Conservation (phyloP, 2,329 filamentous ascomycete species). For the Metarhizium humberi region DNA sequence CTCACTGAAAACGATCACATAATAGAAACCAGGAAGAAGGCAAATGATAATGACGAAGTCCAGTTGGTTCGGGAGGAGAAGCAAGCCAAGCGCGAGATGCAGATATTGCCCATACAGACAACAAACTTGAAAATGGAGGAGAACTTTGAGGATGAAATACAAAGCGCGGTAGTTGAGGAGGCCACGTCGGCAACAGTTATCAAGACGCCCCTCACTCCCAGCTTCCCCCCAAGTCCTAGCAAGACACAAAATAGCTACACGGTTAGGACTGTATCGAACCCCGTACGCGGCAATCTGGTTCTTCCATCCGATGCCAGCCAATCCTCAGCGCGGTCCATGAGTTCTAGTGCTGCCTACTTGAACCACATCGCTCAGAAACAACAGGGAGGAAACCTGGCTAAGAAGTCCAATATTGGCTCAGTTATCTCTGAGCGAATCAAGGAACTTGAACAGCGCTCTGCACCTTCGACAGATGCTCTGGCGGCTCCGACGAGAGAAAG, state of each 20-base stretch:
- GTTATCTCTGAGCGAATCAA: conserved; percentile 94
- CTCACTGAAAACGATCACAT: neutral
- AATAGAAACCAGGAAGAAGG: neutral
- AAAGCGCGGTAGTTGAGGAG: conserved; percentile 71
- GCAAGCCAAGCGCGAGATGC: conserved; percentile 22
- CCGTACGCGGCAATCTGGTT: conserved; percentile 33
- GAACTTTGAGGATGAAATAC: conserved; percentile 75
- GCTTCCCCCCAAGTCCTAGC: conserved; percentile 32
- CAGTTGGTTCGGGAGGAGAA: conserved; percentile 17
- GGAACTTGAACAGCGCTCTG: conserved; percentile 71
- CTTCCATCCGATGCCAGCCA: conserved; percentile 36
- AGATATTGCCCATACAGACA: conserved; percentile 48
- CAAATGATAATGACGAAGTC: conserved; percentile 15
- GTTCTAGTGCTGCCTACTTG: conserved; percentile 46
- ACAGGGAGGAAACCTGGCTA: conserved; percentile 37
- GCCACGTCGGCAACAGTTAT: conserved; percentile 72
- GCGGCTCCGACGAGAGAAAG: conserved; percentile 21
- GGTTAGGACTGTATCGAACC: conserved; percentile 39
- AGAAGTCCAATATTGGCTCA: conserved; percentile 72
- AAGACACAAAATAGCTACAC: conserved; percentile 16
- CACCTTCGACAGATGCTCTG: conserved; percentile 20
- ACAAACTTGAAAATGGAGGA: conserved; percentile 34
- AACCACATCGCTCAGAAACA: conserved; percentile 45
- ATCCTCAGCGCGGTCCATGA: conserved; percentile 41
- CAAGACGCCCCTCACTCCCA: conserved; percentile 71